These are phyloP conservation scores for Picea sitchensis DNA, from an alignment of 75 land plant genomes.

Conservation along the genomic window DNA sequence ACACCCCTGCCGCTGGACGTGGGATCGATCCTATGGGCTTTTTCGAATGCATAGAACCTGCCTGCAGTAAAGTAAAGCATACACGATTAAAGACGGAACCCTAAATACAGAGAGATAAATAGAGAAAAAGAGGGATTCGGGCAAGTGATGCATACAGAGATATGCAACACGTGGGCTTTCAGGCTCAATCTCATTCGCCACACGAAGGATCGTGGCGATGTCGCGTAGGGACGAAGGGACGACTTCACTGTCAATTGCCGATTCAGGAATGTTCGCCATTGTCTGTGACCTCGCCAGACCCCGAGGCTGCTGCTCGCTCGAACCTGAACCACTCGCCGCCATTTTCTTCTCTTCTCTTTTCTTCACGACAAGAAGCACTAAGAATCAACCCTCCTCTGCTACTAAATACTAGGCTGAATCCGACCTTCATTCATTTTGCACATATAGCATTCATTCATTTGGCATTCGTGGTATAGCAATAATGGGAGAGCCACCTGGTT, in stretches of 20 bases:
- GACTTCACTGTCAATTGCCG: conserved; percentile 67
- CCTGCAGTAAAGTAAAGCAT: conserved; percentile 25
- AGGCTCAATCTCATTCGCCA: conserved; percentile 82
- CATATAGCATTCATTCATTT: too few relatives aligned
- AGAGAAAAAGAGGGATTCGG: not conserved
- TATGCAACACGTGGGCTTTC: conserved; percentile 83
- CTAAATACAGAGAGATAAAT: too few relatives aligned
- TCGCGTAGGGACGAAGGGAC: conserved; percentile 80
- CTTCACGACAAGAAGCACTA: not conserved
- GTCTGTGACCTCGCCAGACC: conserved; percentile 4
- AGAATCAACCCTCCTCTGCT: too few relatives aligned
- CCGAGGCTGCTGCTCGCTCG: conserved; percentile 20
- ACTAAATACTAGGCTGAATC: too few relatives aligned
- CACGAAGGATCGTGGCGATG: conserved; percentile 93
- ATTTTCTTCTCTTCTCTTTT: not conserved
- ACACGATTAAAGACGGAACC: too few relatives aligned
- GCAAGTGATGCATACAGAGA: conserved; percentile 49
- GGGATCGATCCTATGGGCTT: conserved; percentile 41
- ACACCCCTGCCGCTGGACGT: conserved; percentile 42
- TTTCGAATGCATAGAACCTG: conserved; percentile 50
- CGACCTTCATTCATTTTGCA: too few relatives aligned
- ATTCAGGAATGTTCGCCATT: conserved; percentile 18
- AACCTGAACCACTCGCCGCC: conserved; percentile 21
- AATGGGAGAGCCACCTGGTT: too few relatives aligned
- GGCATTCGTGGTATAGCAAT: too few relatives aligned